These are phyloP conservation scores for Megacollybia marginata DNA, from an alignment of 768 basidiomycete genomes.

Conservation along the genomic window DNA sequence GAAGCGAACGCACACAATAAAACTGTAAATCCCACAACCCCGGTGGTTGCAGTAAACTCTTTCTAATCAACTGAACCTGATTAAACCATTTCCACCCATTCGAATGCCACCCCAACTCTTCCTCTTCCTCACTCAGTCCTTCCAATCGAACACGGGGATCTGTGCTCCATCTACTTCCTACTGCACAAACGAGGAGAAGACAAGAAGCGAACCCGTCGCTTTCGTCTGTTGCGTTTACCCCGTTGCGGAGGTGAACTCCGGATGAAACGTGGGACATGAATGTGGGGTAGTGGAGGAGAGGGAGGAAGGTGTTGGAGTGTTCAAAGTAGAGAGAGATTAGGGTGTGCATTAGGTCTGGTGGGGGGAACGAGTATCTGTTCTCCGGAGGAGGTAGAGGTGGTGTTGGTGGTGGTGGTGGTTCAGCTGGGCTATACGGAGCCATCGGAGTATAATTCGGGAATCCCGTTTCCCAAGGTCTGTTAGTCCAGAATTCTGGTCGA, in stretches of 20 bases:
- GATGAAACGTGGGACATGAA: conserved; percentile 33
- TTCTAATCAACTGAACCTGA: conserved; percentile 43
- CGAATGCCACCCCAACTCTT: conserved; percentile 4
- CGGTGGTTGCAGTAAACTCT: conserved; percentile 40
- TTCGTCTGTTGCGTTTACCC: conserved; percentile 1
- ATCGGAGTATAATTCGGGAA: too few species aligned
- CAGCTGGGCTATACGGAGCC: too few species aligned
- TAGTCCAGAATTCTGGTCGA: conserved; percentile 10
- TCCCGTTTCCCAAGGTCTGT: background rate
- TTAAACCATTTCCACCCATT: conserved; percentile 25
- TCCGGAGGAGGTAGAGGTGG: background rate
- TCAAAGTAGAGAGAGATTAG: conserved; percentile 46
- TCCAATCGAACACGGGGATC: conserved; percentile 19
- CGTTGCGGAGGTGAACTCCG: conserved; percentile 21
- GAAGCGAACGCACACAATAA: conserved; percentile 25
- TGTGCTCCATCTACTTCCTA: conserved; percentile 32
- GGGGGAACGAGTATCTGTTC: conserved; percentile 15
- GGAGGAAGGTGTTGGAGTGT: conserved; percentile 27
- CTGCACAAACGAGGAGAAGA: conserved; percentile 46
- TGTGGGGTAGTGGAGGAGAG: conserved; percentile 43
- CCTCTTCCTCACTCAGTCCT: conserved; percentile 17
- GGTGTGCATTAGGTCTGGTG: conserved; percentile 25
- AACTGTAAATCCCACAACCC: conserved; percentile 50
- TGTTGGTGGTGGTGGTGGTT: too few species aligned
- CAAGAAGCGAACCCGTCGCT: conserved; percentile 31